Evolutionary conservation across 2,329 filamentous ascomycete genomes (phyloP).

Genomic region (Trichoderma simmonsii): DNA sequence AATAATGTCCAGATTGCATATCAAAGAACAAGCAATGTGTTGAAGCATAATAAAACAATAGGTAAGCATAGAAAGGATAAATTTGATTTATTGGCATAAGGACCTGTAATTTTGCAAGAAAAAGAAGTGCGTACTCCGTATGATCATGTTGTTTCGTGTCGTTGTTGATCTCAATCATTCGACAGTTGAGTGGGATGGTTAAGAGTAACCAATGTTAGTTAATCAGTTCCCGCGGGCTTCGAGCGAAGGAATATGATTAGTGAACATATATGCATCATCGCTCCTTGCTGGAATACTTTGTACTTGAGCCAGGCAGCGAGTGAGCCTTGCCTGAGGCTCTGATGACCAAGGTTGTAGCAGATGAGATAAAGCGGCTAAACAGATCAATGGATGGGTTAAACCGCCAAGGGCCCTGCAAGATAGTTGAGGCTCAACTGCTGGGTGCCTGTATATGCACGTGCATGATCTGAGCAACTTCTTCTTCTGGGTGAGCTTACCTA

Average conservation of each 20-base stretch:
- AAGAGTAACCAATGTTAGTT: background rate
- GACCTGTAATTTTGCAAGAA: background rate
- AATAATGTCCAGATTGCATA: background rate
- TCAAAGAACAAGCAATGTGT: background rate
- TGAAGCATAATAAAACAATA: background rate
- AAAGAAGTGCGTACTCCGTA: no score
- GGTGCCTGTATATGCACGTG: background rate
- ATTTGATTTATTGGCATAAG: background rate
- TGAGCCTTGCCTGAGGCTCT: background rate
- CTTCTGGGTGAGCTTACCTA: background rate
- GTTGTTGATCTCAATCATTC: background rate
- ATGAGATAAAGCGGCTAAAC: background rate
- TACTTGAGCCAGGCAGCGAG: background rate
- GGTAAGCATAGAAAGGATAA: background rate
- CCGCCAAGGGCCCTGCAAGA: background rate
- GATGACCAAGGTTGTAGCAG: background rate
- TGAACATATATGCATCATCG: background rate
- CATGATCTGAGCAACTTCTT: background rate
- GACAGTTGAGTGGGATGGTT: background rate
- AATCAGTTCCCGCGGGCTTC: background rate
- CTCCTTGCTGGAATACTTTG: background rate
- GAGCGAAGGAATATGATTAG: background rate
- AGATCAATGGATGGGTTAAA: background rate
- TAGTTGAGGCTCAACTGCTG: background rate
- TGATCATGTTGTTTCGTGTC: background rate